Percentiles rank a stretch among this genome's conserved stretches.
These are phyloP conservation scores for Cytospora schulzeri DNA, from an alignment of 2,329 filamentous ascomycete species.

Conservation along the genomic window DNA sequence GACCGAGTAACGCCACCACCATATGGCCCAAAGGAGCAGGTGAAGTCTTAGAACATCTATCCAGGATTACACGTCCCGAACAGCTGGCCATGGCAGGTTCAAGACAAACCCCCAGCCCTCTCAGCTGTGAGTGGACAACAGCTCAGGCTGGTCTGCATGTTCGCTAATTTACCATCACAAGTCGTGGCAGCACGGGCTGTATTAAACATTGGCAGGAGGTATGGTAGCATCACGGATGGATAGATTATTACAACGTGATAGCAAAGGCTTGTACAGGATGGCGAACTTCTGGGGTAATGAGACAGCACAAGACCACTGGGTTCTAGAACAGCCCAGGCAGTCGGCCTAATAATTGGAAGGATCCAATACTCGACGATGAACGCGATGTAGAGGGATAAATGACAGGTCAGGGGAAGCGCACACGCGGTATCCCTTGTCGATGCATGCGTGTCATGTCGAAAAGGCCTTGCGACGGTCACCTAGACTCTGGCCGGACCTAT, in stretches of 20 bases:
- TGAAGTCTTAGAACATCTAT: neutral
- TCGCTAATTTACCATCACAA: neutral
- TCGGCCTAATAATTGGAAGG: neutral
- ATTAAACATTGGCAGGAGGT: neutral
- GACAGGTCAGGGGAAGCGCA: neutral
- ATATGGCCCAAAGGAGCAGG: conserved; percentile 1
- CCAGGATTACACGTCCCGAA: neutral
- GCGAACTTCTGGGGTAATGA: neutral
- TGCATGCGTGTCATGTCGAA: neutral
- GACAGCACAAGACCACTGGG: neutral
- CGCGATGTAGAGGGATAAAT: neutral
- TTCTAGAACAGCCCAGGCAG: conserved; percentile 2
- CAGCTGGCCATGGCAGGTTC: neutral
- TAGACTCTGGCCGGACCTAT: neutral
- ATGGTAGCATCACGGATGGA: conserved; percentile 6
- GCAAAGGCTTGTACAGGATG: neutral
- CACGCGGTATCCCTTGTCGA: neutral
- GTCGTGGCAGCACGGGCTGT: neutral
- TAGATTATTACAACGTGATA: conserved; percentile 8
- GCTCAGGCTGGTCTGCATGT: conserved; percentile 3
- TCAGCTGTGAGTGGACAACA: neutral
- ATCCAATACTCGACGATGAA: neutral
- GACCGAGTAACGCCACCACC: neutral
- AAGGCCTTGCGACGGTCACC: conserved; percentile 1
- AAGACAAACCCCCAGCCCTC: conserved; percentile 3